Percentiles rank a stretch among this genome's conserved stretches.
Evolutionary conservation across 2,329 filamentous ascomycete genomes (phyloP).

Genomic region (Colletotrichum truncatum): DNA sequence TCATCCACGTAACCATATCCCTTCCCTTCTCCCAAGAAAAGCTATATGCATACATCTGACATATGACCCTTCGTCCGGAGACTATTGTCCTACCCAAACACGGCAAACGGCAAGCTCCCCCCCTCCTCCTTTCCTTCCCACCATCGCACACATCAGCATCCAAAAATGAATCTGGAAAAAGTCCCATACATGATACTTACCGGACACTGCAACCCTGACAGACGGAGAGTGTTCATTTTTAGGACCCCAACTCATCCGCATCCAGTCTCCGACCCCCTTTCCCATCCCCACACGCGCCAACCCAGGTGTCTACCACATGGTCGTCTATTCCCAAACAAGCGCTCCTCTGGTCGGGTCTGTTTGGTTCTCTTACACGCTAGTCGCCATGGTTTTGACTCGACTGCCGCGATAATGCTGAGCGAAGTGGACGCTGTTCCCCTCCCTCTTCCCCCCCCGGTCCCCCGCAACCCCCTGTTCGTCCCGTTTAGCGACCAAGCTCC

Average conservation of each 20-base stretch:
- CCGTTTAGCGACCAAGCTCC: slow-evolving; percentile 1
- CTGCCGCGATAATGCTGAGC: not conserved
- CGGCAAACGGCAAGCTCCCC: no score
- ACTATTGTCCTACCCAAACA: no score
- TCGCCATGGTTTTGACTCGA: not conserved
- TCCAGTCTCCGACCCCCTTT: not conserved
- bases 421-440: no score
- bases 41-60: no score
- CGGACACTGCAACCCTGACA: not conserved
- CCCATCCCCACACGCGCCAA: no score
- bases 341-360: no score
- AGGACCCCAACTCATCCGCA: slow-evolving; percentile 16
- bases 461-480: slow-evolving; percentile 16
- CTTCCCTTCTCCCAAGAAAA: no score
- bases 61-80: no score
- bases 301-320: no score
- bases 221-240: slow-evolving; percentile 23
- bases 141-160: not conserved
- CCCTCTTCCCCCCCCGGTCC: not conserved
- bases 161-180: slow-evolving; percentile 6
- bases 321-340: slow-evolving; percentile 8
- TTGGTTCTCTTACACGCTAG: not conserved
- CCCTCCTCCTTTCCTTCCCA: no score
- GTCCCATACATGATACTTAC: not conserved
- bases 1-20: not conserved